phyloP scores from a whole-genome alignment of 345 rosid species.

The Camelina sativa region DNA sequence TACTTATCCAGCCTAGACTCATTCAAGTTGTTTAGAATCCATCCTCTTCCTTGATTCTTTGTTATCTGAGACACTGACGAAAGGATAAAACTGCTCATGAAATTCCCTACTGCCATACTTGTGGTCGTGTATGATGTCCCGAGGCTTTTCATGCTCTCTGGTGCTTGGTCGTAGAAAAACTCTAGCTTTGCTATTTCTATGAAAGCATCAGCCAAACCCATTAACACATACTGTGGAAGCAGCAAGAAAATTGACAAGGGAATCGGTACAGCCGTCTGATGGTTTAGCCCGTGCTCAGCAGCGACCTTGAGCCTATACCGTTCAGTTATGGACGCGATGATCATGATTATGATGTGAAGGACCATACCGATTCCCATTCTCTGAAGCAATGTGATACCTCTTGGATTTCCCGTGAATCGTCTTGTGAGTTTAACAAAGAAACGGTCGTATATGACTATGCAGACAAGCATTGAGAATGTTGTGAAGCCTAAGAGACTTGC shows the following conservation, averaged over 20 bases:
- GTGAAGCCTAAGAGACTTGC: slow-evolving; percentile 71
- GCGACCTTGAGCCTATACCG: slow-evolving; percentile 63
- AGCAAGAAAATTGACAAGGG: slow-evolving; percentile 66
- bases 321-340: slow-evolving; percentile 59
- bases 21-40: slow-evolving; percentile 81
- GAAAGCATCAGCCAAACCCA: slow-evolving; percentile 83
- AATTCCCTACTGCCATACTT: slow-evolving; percentile 65
- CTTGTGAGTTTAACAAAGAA: slow-evolving; percentile 52
- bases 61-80: slow-evolving; percentile 63
- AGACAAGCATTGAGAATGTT: slow-evolving; percentile 65
- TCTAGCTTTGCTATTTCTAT: slow-evolving; percentile 80
- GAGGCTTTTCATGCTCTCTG: slow-evolving; percentile 89
- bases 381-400: slow-evolving; percentile 82
- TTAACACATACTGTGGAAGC: slow-evolving; percentile 79
- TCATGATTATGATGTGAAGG: slow-evolving; percentile 68
- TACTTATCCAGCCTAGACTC: slow-evolving; percentile 76
- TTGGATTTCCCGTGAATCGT: slow-evolving; percentile 63
- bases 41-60: slow-evolving; percentile 51
- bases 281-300: slow-evolving; percentile 51
- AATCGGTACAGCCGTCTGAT: slow-evolving; percentile 53
- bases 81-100: slow-evolving; percentile 76
- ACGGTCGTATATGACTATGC: slow-evolving; percentile 64
- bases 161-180: slow-evolving; percentile 94
- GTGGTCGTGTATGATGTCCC: slow-evolving; percentile 73
- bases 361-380: slow-evolving; percentile 74